Base-by-base conservation (phyloP, 2,329 filamentous ascomycete genomes). In the Hypoxylon sp. region DNA sequence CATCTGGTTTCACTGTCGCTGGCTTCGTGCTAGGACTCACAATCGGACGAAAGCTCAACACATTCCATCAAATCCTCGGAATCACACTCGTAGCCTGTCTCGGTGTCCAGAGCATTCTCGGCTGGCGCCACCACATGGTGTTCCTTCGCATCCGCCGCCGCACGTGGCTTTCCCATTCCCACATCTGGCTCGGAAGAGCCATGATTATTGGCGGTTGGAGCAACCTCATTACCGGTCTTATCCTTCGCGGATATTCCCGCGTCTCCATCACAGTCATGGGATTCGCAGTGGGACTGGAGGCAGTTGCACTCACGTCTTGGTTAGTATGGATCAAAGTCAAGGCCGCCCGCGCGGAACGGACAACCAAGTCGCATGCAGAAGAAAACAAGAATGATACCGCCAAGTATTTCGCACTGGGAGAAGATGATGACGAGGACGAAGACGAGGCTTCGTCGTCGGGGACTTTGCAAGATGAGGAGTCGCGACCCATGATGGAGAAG, bases 121-220 rank as follows among this genome's bases (percentile, higher is more conserved):
- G 65, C 17, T 64, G 61, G 60, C 51, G 55, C 5, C 61, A 64
- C 24, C 60, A 67, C 11, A 56, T 63, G 46, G 39, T 57, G 15
- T 67, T 63, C 39, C 47, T 68, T 8, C 60, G 65, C 10, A 32
- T 65, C 19, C 47, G 42, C 21, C 65, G 55, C 21, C 48, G 61
- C n/a, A 65, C 60, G 2, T 68, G 65, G 65, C 44, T 68, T 11
- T 64, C 65, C 6, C 51, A 68, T 39, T 57, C 65, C 4, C 65
- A 68, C 24, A 56, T 68, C 54, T 64, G 55, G 61, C 39, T 55
- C 21, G 54, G 63, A 11, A 52, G 63, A 10, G n/a, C 52, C 32
- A 53, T 57, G 42, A 57, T 62, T 24, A 27, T 61, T 7, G 62
- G 35, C 11, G 56, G 62, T 2, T 66, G 53, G 48, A 50, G 44